Evolutionary conservation across 2,329 filamentous ascomycete species (phyloP).

Genomic region (Aspergillus unguis): DNA sequence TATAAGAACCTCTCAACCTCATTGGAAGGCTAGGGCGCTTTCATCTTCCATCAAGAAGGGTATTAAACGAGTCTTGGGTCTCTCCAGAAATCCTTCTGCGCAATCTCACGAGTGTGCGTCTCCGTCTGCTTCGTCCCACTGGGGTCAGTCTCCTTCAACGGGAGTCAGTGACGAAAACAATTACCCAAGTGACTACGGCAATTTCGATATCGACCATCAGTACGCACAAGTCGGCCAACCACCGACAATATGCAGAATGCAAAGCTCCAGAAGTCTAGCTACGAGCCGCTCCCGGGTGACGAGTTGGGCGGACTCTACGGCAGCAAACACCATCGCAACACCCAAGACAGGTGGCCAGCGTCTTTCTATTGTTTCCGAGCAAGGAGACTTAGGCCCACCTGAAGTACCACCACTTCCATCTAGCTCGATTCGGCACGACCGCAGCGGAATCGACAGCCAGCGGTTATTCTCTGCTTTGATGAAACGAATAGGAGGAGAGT

Average conservation of each 20-base stretch:
- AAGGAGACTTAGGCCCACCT: constrained; percentile 25
- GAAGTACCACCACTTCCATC: constrained; percentile 5
- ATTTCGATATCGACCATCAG: background rate
- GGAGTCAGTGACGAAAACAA: constrained; percentile 8
- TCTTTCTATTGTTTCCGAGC: constrained; percentile 45
- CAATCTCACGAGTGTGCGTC: constrained; percentile 23
- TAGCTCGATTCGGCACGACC: constrained; percentile 13
- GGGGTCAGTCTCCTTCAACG: background rate
- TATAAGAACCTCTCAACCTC: constrained; percentile 9
- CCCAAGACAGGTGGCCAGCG: constrained; percentile 32
- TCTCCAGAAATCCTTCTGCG: constrained; percentile 24
- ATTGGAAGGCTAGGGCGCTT: constrained; percentile 35
- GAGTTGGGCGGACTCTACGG: constrained; percentile 49
- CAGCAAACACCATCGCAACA: constrained; percentile 39
- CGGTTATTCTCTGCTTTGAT: constrained; percentile 45
- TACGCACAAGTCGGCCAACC: constrained; percentile 5
- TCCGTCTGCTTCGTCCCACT: constrained; percentile 19
- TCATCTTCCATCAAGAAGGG: constrained; percentile 43
- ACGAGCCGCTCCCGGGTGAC: constrained; percentile 45
- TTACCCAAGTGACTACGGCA: background rate
- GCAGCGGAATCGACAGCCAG: constrained; percentile 34
- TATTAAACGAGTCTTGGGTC: constrained; percentile 40
- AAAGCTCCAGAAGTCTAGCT: constrained; percentile 33
- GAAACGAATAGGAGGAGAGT: constrained; percentile 35
- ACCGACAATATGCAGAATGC: constrained; percentile 23